These are phyloP conservation scores for Luffa aegyptiaca DNA, from an alignment of 306 rosid genomes.

Conservation along the genomic window DNA sequence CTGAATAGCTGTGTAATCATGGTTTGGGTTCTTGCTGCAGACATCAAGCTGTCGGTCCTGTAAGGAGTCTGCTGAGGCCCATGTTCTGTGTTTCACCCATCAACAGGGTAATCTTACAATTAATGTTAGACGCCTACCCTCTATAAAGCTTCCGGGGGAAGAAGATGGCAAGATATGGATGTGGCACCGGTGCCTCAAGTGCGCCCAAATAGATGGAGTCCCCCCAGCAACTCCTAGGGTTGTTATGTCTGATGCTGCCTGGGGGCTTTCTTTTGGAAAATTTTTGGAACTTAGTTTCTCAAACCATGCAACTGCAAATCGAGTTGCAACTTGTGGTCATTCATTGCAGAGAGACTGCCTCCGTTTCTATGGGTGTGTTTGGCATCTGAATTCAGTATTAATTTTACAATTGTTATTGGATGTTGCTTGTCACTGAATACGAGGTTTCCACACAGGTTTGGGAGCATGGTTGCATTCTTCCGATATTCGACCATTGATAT, in stretches of 20 bases:
- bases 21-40: slow-evolving; percentile 26
- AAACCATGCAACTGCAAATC: slow-evolving; percentile 97
- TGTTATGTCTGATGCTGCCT: slow-evolving; percentile 97
- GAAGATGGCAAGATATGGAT: slow-evolving; percentile 94
- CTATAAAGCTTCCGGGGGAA: slow-evolving; percentile 80
- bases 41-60: slow-evolving; percentile 60
- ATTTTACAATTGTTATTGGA: slow-evolving; percentile 3
- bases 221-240: slow-evolving; percentile 96
- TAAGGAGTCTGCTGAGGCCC: slow-evolving; percentile 70
- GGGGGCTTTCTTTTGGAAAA: slow-evolving; percentile 99
- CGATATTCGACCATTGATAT: slow-evolving; percentile 83
- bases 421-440: slow-evolving; percentile 10
- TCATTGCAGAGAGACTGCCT: slow-evolving; percentile 98
- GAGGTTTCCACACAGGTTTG: slow-evolving; percentile 49
- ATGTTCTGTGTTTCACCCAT: slow-evolving; percentile 74
- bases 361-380: slow-evolving; percentile 80
- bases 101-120: slow-evolving; percentile 94
- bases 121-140: slow-evolving; percentile 69
- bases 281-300: slow-evolving; percentile 98
- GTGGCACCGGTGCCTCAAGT: slow-evolving; percentile 97
- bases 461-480: slow-evolving; percentile 93
- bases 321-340: slow-evolving; percentile 94
- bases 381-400: neutral
- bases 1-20: slow-evolving; percentile 1
- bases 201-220: slow-evolving; percentile 75